Percentiles rank a stretch among this genome's conserved stretches.
Conservation (phyloP, 306 rosid genomes). For the Acacia confusa region DNA sequence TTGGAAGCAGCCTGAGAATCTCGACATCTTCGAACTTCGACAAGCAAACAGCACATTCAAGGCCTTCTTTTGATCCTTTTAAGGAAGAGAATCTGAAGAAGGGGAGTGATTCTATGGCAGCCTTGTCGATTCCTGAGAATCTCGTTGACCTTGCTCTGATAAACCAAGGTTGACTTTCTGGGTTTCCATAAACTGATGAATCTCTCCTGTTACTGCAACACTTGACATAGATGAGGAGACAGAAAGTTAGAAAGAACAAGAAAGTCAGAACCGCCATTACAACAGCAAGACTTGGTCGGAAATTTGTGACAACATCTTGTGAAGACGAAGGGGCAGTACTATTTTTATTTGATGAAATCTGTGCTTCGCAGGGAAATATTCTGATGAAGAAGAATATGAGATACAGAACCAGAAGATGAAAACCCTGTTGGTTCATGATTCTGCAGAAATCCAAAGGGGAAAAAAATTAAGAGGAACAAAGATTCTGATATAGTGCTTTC, state of each 20-base stretch:
- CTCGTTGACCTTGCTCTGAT: slow-evolving; percentile 63
- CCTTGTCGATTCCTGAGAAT: slow-evolving; percentile 80
- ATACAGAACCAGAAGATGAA: slow-evolving; percentile 37
- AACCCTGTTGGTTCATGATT: slow-evolving; percentile 43
- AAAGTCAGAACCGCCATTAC: slow-evolving; percentile 58
- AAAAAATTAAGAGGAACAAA: not conserved
- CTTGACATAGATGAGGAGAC: slow-evolving; percentile 66
- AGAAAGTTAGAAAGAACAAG: slow-evolving; percentile 60
- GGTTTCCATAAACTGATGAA: slow-evolving; percentile 11
- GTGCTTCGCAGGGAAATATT: slow-evolving; percentile 48
- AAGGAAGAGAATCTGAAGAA: slow-evolving; percentile 85
- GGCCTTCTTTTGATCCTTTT: slow-evolving; percentile 81
- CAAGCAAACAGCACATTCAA: slow-evolving; percentile 85
- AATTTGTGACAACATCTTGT: slow-evolving; percentile 33
- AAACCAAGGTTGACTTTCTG: slow-evolving; percentile 33
- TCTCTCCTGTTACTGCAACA: slow-evolving; percentile 42
- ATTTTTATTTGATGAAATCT: not conserved
- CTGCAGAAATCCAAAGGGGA: slow-evolving; percentile 26
- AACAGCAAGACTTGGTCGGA: slow-evolving; percentile 72
- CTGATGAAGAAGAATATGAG: slow-evolving; percentile 28
- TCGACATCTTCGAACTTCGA: slow-evolving; percentile 86
- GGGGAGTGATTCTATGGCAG: slow-evolving; percentile 90
- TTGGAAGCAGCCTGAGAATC: slow-evolving; percentile 73
- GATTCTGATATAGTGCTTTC: not conserved
- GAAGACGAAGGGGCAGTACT: not conserved